Conservation (phyloP, 2,329 filamentous ascomycete species). For the Cordyceps militaris region DNA sequence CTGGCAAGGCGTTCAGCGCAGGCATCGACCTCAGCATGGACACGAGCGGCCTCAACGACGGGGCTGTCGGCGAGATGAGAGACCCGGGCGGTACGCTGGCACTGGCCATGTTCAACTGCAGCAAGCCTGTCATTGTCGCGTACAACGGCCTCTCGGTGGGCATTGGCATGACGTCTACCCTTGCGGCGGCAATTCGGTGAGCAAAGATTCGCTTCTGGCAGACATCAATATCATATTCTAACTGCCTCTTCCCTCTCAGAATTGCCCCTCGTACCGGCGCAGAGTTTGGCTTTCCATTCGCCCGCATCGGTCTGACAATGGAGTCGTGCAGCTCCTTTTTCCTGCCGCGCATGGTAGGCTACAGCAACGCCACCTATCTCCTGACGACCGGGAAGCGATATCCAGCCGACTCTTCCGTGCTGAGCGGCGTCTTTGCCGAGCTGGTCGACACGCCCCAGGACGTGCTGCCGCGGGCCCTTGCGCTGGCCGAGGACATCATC, state of each 20-base stretch:
- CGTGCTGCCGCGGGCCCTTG: conserved; percentile 10
- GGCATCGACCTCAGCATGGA: conserved; percentile 46
- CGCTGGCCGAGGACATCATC: conserved; percentile 10
- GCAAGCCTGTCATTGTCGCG: conserved; percentile 17
- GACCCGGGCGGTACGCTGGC: conserved; percentile 30
- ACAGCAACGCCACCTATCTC: conserved; percentile 14
- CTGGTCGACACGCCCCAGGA: conserved; percentile 8
- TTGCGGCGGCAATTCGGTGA: conserved; percentile 14
- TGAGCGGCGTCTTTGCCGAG: conserved; percentile 9
- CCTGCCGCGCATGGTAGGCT: conserved; percentile 14
- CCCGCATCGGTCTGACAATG: conserved; percentile 16
- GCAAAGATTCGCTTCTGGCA: background rate
- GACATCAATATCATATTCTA: background rate
- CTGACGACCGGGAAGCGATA: conserved; percentile 13
- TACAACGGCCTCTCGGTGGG: conserved; percentile 16
- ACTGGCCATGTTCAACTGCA: conserved; percentile 15
- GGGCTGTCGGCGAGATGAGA: background rate
- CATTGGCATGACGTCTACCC: conserved; percentile 15
- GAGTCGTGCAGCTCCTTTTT: conserved; percentile 16
- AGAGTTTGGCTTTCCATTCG: conserved; percentile 15
- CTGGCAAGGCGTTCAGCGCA: conserved; percentile 55
- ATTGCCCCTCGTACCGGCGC: conserved; percentile 10
- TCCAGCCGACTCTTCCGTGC: background rate
- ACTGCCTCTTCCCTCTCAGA: background rate
- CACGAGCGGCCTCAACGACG: background rate